Base-by-base conservation (phyloP, 345 rosid species). In the Heritiera fomes region DNA sequence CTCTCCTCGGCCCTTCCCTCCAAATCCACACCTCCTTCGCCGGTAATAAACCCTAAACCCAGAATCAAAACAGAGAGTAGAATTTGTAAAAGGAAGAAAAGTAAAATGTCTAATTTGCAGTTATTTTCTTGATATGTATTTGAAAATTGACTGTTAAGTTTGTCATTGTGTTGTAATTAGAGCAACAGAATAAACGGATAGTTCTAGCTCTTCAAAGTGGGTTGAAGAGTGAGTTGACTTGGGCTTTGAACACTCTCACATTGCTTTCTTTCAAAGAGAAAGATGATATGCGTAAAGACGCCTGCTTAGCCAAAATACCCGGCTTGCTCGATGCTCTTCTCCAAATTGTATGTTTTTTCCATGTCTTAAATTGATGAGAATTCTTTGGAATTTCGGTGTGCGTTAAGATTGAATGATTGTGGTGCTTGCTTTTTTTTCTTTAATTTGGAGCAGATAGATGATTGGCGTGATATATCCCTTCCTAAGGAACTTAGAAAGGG, bases 151-250 rank as follows among this genome's bases (percentile, higher is more conserved):
- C 8, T 55, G 1, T 55, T 34, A 11, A 38, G 20, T 55, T 71
- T 52, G 61, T 52, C 34, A 52, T 52, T 69, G 61, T 41, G 17
- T 9, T 78, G 20, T 32, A 13, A 73, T n/a, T 84, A 91, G 99
- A 96, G 79, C 99, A 94, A 85, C 94, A 92, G 83, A 89, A 90
- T 53, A 89, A 84, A 85, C 88, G 99, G 83, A 91, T 96, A 77
- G 99, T 96, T 50, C 87, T 96, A 76, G 99, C 99, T 5, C 91
- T 96, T 43, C 99, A 96, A 81, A 92, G 99, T 83, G 98, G 99
- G 32, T 83, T 96, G 55, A 96, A 94, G 91, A 94, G 98, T 81
- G 99, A 96, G 84, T 80, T 96, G 74, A 94, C 87, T 59, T 96
- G 98, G 99, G 98, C 99, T 4, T 79, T 96, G 82, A 92, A 96